Evolutionary conservation across 2,329 filamentous ascomycete genomes (phyloP).

Genomic region (Cercospora zeina): DNA sequence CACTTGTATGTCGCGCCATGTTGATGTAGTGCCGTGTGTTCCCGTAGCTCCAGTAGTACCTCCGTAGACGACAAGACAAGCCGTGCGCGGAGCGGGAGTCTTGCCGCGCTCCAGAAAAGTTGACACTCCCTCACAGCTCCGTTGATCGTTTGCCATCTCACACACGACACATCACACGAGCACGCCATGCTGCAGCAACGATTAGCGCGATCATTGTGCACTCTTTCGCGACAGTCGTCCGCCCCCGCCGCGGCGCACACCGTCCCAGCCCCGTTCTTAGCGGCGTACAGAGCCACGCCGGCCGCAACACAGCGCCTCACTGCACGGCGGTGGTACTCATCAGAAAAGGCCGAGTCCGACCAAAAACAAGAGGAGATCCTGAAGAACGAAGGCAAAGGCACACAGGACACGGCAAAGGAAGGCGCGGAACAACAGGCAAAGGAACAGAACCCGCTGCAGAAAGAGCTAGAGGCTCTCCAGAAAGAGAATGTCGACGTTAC

Average conservation of each 20-base stretch:
- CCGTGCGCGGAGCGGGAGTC: slow-evolving; percentile 1
- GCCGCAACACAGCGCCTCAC: slow-evolving; percentile 36
- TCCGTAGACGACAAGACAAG: background rate
- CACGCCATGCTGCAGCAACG: slow-evolving; percentile 53
- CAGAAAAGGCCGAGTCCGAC: slow-evolving; percentile 43
- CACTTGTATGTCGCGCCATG: slow-evolving; percentile 40
- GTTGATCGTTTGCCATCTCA: slow-evolving; percentile 12
- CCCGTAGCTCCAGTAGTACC: background rate
- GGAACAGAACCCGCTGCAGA: slow-evolving; percentile 54
- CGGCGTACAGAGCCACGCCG: slow-evolving; percentile 35
- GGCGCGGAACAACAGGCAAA: slow-evolving; percentile 42
- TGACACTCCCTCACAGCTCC: slow-evolving; percentile 3
- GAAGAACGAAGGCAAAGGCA: slow-evolving; percentile 41
- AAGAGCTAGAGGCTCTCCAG: slow-evolving; percentile 70
- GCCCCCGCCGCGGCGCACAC: slow-evolving; percentile 36
- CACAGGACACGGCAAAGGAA: slow-evolving; percentile 40
- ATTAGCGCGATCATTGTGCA: slow-evolving; percentile 51
- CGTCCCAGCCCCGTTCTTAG: slow-evolving; percentile 21
- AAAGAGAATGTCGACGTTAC: slow-evolving; percentile 79
- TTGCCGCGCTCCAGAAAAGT: slow-evolving; percentile 13
- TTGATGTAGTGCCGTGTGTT: background rate
- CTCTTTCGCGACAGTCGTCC: slow-evolving; percentile 36
- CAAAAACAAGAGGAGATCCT: slow-evolving; percentile 44
- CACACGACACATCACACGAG: slow-evolving; percentile 13
- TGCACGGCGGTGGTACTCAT: slow-evolving; percentile 49